A percentile compares a stretch with the other conserved stretches of the same genome.
These are phyloP conservation scores for Neopestalotiopsis rosae DNA, from an alignment of 2,329 filamentous ascomycete genomes.

Conservation along the genomic window DNA sequence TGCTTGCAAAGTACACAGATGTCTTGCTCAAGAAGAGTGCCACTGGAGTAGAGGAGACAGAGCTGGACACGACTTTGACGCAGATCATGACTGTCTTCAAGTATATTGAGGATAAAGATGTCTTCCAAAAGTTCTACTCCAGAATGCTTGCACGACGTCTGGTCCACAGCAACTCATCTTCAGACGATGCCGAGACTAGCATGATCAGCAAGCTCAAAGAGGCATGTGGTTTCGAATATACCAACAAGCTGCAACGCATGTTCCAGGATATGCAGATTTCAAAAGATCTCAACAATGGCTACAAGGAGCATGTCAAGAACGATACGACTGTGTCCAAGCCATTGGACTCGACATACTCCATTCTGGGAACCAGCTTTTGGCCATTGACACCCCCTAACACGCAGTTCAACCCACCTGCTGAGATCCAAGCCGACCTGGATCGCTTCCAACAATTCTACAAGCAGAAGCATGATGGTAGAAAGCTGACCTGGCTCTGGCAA, in stretches of 20 bases:
- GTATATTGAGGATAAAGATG: constrained; percentile 99
- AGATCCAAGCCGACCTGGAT: constrained; percentile 86
- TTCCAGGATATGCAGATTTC: constrained; percentile 99
- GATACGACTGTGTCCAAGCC: constrained; percentile 71
- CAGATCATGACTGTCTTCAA: constrained; percentile 99
- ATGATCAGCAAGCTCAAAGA: constrained; percentile 99
- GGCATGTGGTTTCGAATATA: constrained; percentile 98
- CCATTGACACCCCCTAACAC: constrained; percentile 86
- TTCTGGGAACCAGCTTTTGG: constrained; percentile 97
- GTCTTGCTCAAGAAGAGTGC: constrained; percentile 90
- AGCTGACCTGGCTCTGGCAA: constrained; percentile 98
- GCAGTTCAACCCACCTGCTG: constrained; percentile 83
- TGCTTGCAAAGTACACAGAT: constrained; percentile 95
- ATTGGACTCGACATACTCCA: constrained; percentile 87
- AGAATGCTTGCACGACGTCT: constrained; percentile 94
- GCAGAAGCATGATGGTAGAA: constrained; percentile 94
- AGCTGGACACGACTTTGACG: constrained; percentile 84
- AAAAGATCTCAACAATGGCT: constrained; percentile 91
- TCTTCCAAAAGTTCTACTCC: constrained; percentile 99
- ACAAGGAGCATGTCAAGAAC: constrained; percentile 76
- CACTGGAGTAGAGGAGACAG: constrained; percentile 90
- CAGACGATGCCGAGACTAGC: constrained; percentile 95
- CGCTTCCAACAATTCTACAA: constrained; percentile 92
- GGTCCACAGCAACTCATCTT: constrained; percentile 93
- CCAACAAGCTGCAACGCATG: constrained; percentile 99